phyloP scores from a whole-genome alignment of 1,284 basidiomycete species.

The Puccinia horiana region DNA sequence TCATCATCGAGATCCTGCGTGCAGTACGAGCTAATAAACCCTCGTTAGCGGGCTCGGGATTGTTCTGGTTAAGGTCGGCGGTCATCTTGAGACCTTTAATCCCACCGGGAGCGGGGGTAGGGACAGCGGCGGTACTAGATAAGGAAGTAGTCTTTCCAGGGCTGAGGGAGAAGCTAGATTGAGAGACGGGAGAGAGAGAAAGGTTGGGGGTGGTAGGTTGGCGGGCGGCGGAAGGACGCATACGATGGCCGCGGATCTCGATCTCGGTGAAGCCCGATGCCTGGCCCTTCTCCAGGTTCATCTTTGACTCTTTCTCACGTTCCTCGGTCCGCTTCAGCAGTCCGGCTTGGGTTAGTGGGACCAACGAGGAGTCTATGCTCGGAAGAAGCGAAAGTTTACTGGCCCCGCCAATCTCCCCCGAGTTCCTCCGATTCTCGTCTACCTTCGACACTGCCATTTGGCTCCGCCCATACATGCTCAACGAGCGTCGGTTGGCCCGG shows the following conservation, averaged over 20 bases:
- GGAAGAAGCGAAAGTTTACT: conserved; percentile 53
- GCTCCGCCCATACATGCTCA: conserved; percentile 59
- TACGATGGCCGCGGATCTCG: conserved; percentile 43
- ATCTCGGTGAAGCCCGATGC: conserved; percentile 76
- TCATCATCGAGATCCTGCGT: conserved; percentile 39
- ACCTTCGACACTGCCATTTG: conserved; percentile 51
- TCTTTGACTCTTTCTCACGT: conserved; percentile 70
- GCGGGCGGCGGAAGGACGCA: conserved; percentile 26
- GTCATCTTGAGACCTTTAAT: conserved; percentile 44
- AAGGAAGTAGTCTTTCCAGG: background rate
- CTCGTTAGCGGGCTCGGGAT: conserved; percentile 9
- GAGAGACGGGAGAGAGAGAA: conserved; percentile 16
- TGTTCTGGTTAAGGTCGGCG: background rate
- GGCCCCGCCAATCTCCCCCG: conserved; percentile 53
- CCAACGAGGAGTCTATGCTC: conserved; percentile 59
- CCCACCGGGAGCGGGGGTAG: background rate
- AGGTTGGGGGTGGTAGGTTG: conserved; percentile 16
- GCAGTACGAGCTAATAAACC: conserved; percentile 33
- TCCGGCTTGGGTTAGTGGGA: conserved; percentile 74
- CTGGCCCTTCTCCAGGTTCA: conserved; percentile 72
- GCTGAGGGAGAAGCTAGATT: background rate
- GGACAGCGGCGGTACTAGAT: background rate
- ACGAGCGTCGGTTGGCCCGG: conserved; percentile 59
- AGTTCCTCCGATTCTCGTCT: conserved; percentile 57
- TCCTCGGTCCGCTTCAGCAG: conserved; percentile 76